phyloP scores from a whole-genome alignment of 768 basidiomycete genomes.

The Boletus tomentosulus region DNA sequence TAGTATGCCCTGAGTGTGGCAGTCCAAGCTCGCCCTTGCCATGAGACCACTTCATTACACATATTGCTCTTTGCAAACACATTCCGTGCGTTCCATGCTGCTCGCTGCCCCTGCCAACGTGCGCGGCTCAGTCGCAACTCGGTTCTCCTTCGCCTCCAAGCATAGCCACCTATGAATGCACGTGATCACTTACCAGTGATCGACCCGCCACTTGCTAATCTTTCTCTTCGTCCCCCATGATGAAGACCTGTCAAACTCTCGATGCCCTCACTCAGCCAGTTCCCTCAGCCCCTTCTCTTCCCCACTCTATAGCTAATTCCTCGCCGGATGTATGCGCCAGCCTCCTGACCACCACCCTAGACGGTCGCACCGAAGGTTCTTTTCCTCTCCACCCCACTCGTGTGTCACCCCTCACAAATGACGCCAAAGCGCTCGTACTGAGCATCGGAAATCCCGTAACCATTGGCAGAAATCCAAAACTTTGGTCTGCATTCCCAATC shows the following conservation, averaged over 20 bases:
- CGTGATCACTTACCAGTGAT: neutral
- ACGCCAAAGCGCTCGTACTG: constrained; percentile 49
- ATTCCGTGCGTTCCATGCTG: neutral
- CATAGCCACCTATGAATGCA: neutral
- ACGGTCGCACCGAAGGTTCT: constrained; percentile 65
- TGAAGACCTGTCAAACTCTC: constrained; percentile 13
- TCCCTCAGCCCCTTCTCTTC: constrained; percentile 20
- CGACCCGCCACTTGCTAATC: neutral
- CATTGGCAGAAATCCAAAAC: constrained; percentile 68
- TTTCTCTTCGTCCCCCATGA: constrained; percentile 8
- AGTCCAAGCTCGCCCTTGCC: neutral
- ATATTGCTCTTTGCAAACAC: constrained; percentile 3
- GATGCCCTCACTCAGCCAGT: constrained; percentile 30
- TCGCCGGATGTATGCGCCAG: constrained; percentile 63
- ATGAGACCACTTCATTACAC: neutral
- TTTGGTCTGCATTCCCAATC: constrained; percentile 43
- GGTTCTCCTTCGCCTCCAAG: neutral
- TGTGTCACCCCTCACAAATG: neutral
- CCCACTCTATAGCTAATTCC: constrained; percentile 6
- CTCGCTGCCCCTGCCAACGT: constrained; percentile 10
- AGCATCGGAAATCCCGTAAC: constrained; percentile 58
- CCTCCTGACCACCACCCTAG: constrained; percentile 51
- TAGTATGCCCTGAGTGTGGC: neutral
- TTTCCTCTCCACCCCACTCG: neutral
- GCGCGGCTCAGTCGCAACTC: neutral